phyloP scores from a whole-genome alignment of 2,329 filamentous ascomycete genomes.

The Alternaria incomplexa region DNA sequence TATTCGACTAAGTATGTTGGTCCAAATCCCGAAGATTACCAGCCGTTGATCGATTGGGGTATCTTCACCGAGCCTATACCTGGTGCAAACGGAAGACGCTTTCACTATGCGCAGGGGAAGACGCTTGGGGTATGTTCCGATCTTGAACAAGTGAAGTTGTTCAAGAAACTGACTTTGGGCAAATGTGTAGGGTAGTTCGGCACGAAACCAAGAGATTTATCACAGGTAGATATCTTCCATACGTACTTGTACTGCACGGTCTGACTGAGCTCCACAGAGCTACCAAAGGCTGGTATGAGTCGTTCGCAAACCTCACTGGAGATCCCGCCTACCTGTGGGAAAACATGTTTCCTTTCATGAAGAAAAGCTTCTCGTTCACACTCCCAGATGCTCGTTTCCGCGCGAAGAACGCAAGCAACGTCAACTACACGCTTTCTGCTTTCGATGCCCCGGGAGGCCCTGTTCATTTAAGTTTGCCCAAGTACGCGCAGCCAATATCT shows the following conservation, averaged over 20 bases:
- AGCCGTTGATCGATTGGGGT: conserved; percentile 38
- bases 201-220: conserved; percentile 33
- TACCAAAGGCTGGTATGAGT: conserved; percentile 14
- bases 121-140: conserved; percentile 23
- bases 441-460: conserved; percentile 10
- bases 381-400: conserved; percentile 21
- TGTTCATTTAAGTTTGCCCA: conserved; percentile 14
- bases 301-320: conserved; percentile 24
- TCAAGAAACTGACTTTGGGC: background rate
- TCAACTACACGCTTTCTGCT: conserved; percentile 11
- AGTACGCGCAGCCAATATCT: conserved; percentile 12
- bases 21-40: conserved; percentile 20
- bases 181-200: conserved; percentile 19
- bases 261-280: background rate
- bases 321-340: conserved; percentile 34
- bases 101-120: conserved; percentile 37
- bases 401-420: conserved; percentile 1
- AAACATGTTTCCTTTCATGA: conserved; percentile 32
- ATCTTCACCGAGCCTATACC: conserved; percentile 30
- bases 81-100: conserved; percentile 10
- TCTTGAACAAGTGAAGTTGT: background rate
- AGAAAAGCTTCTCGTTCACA: conserved; percentile 36
- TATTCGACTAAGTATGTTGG: conserved; percentile 18
- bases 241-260: background rate
- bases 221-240: conserved; percentile 11